A percentile compares a stretch with the other conserved stretches of the same genome.
phyloP scores from a whole-genome alignment of 2,329 filamentous ascomycete genomes.

The Aureobasidium sp. region DNA sequence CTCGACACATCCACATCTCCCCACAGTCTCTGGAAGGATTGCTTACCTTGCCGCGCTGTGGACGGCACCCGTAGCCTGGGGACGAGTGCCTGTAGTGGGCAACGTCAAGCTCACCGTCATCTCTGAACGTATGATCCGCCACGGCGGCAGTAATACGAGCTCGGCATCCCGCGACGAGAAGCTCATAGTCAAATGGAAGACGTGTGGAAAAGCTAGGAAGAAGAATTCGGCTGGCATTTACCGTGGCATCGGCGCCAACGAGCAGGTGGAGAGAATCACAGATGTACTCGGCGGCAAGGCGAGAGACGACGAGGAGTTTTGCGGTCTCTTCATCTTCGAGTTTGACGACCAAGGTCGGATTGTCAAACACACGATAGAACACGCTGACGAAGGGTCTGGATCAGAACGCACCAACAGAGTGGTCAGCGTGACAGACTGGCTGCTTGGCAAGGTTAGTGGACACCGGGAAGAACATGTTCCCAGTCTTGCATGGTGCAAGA shows the following conservation, averaged over 20 bases:
- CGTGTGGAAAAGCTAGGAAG: conserved; percentile 48
- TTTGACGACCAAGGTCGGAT: conserved; percentile 85
- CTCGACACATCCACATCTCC: conserved; percentile 78
- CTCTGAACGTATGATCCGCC: conserved; percentile 74
- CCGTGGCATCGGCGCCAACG: conserved; percentile 32
- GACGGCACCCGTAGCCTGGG: conserved; percentile 96
- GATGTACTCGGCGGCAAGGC: conserved; percentile 50
- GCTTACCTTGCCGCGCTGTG: conserved; percentile 89
- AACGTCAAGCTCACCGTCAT: conserved; percentile 84
- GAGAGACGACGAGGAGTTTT: conserved; percentile 65
- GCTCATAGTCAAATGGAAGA: conserved; percentile 86
- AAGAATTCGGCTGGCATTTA: conserved; percentile 40
- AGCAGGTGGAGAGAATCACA: conserved; percentile 49
- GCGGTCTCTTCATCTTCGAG: conserved; percentile 88
- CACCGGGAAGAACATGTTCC: conserved; percentile 32
- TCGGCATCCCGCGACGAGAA: conserved; percentile 56
- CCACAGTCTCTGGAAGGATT: conserved; percentile 82
- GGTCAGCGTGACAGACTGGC: conserved; percentile 88
- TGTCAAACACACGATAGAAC: conserved; percentile 85
- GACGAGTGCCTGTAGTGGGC: conserved; percentile 79
- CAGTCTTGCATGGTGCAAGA: conserved; percentile 37
- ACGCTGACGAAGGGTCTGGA: conserved; percentile 73
- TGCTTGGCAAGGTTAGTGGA: conserved; percentile 69
- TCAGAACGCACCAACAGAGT: conserved; percentile 82
- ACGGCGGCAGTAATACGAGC: conserved; percentile 38